A percentile compares a stretch with the other conserved stretches of the same genome.
These are phyloP conservation scores for Geotrichum fermentans DNA, from an alignment of 1,139 yeast species.

Conservation along the genomic window DNA sequence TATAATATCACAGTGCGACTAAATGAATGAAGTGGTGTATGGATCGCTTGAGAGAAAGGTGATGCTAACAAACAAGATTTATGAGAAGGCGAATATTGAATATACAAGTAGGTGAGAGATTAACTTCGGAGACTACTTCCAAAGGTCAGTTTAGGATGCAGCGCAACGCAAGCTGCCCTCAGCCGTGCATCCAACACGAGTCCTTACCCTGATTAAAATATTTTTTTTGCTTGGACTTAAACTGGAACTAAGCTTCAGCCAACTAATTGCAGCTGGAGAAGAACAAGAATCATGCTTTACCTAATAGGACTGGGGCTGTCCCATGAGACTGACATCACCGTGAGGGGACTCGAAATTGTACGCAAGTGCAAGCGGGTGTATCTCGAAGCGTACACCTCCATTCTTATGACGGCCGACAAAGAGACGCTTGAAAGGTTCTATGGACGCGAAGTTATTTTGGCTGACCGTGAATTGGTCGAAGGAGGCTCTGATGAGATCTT, in stretches of 20 bases:
- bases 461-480: constrained; percentile 93
- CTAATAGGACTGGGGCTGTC: constrained; percentile 89
- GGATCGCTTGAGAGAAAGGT: too few species aligned
- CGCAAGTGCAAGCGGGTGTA: constrained; percentile 81
- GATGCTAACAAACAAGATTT: too few species aligned
- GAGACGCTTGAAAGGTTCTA: constrained; percentile 63
- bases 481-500: constrained; percentile 78
- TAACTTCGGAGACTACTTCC: too few species aligned
- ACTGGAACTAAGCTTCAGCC: background rate
- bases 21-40: too few species aligned
- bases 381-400: constrained; percentile 91
- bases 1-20: too few species aligned
- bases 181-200: background rate
- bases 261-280: background rate
- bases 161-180: background rate
- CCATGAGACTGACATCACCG: constrained; percentile 84
- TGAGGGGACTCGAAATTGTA: constrained; percentile 84
- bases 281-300: constrained; percentile 58
- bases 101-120: too few species aligned
- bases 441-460: constrained; percentile 78
- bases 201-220: background rate
- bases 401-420: constrained; percentile 85
- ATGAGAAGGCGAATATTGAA: too few species aligned
- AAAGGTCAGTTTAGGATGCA: too few species aligned
- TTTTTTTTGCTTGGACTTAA: too few species aligned